A percentile compares a stretch with the other conserved stretches of the same genome.
Evolutionary conservation across 106 monocot genomes (phyloP).

Genomic region (Chionographis japonica): DNA sequence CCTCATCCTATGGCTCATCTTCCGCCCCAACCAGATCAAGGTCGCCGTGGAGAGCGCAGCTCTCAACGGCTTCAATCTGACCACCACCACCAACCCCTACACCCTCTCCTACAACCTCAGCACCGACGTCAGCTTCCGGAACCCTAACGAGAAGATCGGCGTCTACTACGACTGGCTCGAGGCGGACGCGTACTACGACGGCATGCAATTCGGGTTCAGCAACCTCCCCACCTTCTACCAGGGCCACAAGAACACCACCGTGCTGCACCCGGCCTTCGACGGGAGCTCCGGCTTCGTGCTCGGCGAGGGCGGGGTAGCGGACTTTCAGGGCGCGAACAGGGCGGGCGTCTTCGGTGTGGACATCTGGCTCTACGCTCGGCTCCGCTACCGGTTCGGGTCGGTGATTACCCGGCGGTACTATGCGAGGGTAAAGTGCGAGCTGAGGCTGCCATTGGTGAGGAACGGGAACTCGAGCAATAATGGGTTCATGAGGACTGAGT

Average conservation of each 20-base stretch:
- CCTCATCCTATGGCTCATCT: slow-evolving; percentile 64
- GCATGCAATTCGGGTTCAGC: slow-evolving; percentile 29
- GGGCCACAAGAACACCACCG: slow-evolving; percentile 54
- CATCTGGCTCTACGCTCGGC: too few relatives aligned
- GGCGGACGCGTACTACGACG: slow-evolving; percentile 46
- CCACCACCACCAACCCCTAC: slow-evolving; percentile 7
- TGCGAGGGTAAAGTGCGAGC: too few relatives aligned
- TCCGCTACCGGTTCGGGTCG: too few relatives aligned
- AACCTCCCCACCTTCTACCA: slow-evolving; percentile 52
- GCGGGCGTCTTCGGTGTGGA: too few relatives aligned
- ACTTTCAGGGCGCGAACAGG: too few relatives aligned
- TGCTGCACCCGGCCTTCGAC: slow-evolving; percentile 22
- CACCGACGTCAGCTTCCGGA: slow-evolving; percentile 48
- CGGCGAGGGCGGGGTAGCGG: not conserved
- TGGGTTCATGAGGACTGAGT: too few relatives aligned
- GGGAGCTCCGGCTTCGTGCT: slow-evolving; percentile 13
- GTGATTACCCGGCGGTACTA: too few relatives aligned
- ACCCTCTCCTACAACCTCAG: slow-evolving; percentile 52
- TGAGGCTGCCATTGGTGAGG: too few relatives aligned
- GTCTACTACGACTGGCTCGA: slow-evolving; percentile 70
- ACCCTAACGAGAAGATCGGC: slow-evolving; percentile 68
- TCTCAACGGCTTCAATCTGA: slow-evolving; percentile 47
- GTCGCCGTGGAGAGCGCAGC: slow-evolving; percentile 38
- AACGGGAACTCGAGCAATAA: too few relatives aligned
- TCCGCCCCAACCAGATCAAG: slow-evolving; percentile 48